A percentile compares a stretch with the other conserved stretches of the same genome.
These are phyloP conservation scores for Hygrophorus pudorinus DNA, from an alignment of 768 basidiomycete species.

Conservation along the genomic window DNA sequence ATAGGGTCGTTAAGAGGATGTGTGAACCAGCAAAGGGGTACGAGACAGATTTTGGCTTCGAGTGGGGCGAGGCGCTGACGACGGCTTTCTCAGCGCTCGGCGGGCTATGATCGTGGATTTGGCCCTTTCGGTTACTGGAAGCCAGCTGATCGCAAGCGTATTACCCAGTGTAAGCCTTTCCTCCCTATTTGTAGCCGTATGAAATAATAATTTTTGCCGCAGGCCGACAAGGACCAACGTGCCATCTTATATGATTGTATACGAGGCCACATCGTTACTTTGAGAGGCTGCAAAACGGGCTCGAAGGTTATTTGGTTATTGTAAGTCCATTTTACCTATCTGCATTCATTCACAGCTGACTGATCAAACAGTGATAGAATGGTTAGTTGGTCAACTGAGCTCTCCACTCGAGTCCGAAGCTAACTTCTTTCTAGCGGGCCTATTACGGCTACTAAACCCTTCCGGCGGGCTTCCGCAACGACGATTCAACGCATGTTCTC, in stretches of 20 bases:
- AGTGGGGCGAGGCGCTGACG: background rate
- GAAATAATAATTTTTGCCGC: conserved; percentile 6
- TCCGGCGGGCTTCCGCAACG: background rate
- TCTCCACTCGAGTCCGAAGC: conserved; percentile 2
- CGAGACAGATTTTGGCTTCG: background rate
- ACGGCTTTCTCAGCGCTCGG: conserved; percentile 31
- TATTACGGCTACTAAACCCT: conserved; percentile 47
- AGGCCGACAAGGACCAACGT: conserved; percentile 85
- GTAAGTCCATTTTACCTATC: conserved; percentile 19
- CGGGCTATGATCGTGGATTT: conserved; percentile 83
- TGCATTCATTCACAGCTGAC: background rate
- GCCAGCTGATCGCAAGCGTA: conserved; percentile 77
- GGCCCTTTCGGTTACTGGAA: conserved; percentile 74
- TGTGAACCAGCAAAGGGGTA: conserved; percentile 81
- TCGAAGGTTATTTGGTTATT: conserved; percentile 91
- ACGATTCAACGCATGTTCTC: background rate
- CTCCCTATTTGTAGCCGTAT: conserved; percentile 1
- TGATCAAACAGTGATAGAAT: conserved; percentile 39
- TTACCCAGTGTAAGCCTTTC: conserved; percentile 52
- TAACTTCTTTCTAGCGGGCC: conserved; percentile 36
- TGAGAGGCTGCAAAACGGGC: conserved; percentile 86
- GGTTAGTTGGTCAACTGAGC: conserved; percentile 21
- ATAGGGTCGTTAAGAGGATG: conserved; percentile 69
- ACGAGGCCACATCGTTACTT: conserved; percentile 76
- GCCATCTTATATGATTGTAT: conserved; percentile 78